Evolutionary conservation across 768 basidiomycete species (phyloP).

Genomic region (Gymnopilus junonius): DNA sequence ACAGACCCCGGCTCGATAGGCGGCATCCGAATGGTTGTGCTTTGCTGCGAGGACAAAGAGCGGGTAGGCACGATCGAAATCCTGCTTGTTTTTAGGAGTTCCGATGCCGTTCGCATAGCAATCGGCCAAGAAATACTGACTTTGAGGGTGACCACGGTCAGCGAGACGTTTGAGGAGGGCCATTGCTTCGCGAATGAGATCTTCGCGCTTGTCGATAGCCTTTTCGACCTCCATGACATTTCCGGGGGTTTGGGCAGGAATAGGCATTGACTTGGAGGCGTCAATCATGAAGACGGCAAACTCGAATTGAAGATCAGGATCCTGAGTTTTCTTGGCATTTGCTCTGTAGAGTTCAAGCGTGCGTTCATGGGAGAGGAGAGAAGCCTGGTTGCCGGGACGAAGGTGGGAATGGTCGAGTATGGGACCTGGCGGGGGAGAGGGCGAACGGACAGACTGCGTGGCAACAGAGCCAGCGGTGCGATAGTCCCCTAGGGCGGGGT

Average conservation of each 20-base stretch:
- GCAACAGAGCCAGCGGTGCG: slow-evolving; percentile 43
- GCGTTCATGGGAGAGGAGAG: slow-evolving; percentile 92
- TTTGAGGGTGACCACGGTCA: slow-evolving; percentile 91
- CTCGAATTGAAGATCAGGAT: slow-evolving; percentile 97
- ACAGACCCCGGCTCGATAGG: slow-evolving; percentile 95
- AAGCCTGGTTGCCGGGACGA: slow-evolving; percentile 89
- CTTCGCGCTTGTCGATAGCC: slow-evolving; percentile 82
- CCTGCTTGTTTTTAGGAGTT: slow-evolving; percentile 86
- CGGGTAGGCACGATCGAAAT: slow-evolving; percentile 97
- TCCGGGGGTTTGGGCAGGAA: slow-evolving; percentile 68
- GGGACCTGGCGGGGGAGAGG: slow-evolving; percentile 69
- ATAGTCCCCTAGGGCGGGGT: slow-evolving; percentile 34
- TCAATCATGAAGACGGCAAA: slow-evolving; percentile 99
- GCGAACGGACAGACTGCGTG: slow-evolving; percentile 63
- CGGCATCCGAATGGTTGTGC: slow-evolving; percentile 94
- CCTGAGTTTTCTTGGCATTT: slow-evolving; percentile 98
- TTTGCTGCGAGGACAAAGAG: slow-evolving; percentile 96
- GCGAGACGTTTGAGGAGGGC: slow-evolving; percentile 88
- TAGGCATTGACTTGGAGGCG: slow-evolving; percentile 87
- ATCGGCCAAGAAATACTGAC: slow-evolving; percentile 98
- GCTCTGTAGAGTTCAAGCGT: slow-evolving; percentile 96
- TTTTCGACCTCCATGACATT: slow-evolving; percentile 84
- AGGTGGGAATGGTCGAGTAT: slow-evolving; percentile 93
- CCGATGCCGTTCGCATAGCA: slow-evolving; percentile 99
- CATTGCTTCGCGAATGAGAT: slow-evolving; percentile 87